Evolutionary conservation across 345 rosid genomes (phyloP), one percentile per base, ranked within the genome.

Genomic region (Xanthoceras sorbifolium): DNA sequence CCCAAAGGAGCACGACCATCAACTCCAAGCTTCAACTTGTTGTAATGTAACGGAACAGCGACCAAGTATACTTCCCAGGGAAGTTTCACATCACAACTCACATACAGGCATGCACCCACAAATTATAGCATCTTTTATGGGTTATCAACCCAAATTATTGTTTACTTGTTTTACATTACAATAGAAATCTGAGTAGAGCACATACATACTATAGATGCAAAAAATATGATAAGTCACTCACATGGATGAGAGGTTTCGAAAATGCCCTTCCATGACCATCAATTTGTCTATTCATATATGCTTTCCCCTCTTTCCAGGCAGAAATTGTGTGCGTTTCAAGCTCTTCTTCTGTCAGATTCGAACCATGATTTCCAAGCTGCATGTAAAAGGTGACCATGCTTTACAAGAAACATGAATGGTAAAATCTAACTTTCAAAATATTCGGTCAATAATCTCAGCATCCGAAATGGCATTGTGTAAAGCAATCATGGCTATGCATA

Each of bases 311-410:
- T 61, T 88, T 88, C 92, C 92, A 88, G 9, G 92, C 88, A 62
- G 88, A 81, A 72, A 88, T 86, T 44, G 87, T 80, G 78, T 86
- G 97, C 3, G 89, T 87, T 64, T 91, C 97, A 59, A 91, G 89
- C 80, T 91, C 94, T 83, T 91, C 97, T 90, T 91, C 97, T 2
- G 92, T 91, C 84, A 91, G 79, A 82, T 87, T 88, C 60, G 97
- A 87, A 44, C 97, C 91, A 87, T 78, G 87, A 79, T 81, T 89
- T 69, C 92, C 91, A 75, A 91, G 92, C 97, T 91, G 91, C 78
- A 84, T 73, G 52, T 38, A 40, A 73, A 68, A 52, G 36, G 71
- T 26, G n/a, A 54, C 9, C 40, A n/a, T 29, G 50, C 3, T 52
- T 75, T 63, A 48, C 54, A 62, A 52, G 20, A 28, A 38, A 69